A percentile compares a stretch with the other conserved stretches of the same genome.
Evolutionary conservation across 2,329 filamentous ascomycete species (phyloP).

Genomic region (Drechslera avenae): DNA sequence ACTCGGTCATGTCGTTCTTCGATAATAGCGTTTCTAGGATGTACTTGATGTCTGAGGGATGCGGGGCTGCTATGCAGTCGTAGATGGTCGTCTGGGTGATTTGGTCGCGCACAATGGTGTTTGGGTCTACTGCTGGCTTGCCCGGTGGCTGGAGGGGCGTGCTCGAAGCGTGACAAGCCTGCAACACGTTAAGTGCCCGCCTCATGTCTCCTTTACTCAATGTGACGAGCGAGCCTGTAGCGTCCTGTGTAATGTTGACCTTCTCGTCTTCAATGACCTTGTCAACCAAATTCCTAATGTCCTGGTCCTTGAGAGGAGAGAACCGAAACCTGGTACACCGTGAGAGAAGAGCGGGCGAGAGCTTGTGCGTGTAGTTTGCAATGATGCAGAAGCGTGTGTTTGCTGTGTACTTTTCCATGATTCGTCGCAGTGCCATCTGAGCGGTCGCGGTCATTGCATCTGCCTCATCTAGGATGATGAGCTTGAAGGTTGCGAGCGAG

Average conservation of each 20-base stretch:
- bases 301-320: conserved; percentile 85
- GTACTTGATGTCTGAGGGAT: conserved; percentile 82
- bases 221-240: conserved; percentile 79
- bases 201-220: conserved; percentile 97
- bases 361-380: conserved; percentile 98
- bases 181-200: conserved; percentile 88
- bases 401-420: conserved; percentile 99
- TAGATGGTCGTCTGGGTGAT: conserved; percentile 94
- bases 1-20: conserved; percentile 86
- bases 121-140: conserved; percentile 56
- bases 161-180: conserved; percentile 95
- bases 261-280: conserved; percentile 86
- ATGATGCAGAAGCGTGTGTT: conserved; percentile 99
- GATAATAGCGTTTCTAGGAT: conserved; percentile 84
- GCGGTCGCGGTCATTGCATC: conserved; percentile 99
- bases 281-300: conserved; percentile 85
- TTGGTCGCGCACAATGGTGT: conserved; percentile 73
- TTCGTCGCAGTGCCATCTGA: conserved; percentile 93
- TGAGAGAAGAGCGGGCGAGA: conserved; percentile 89
- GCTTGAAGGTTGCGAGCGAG: conserved; percentile 78
- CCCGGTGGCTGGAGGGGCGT: conserved; percentile 59
- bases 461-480: conserved; percentile 98
- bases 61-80: conserved; percentile 94
- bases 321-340: conserved; percentile 95
- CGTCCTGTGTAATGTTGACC: conserved; percentile 81